phyloP scores from a whole-genome alignment of 163 green algal genomes.

The Scenedesmus sp. region DNA sequence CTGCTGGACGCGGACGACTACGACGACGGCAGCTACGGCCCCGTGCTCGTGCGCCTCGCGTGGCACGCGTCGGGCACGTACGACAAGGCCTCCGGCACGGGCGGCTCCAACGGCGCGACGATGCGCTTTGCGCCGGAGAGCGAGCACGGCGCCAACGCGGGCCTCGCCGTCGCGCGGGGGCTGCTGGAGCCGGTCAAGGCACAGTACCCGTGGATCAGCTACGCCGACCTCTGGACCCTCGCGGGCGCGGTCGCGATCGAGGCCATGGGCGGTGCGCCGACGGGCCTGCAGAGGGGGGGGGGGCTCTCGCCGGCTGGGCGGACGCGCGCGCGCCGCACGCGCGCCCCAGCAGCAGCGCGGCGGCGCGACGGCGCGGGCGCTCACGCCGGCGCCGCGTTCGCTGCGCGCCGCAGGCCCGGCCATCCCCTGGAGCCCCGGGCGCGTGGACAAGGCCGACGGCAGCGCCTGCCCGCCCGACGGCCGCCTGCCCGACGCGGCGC shows the following conservation, averaged over 20 bases:
- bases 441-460: slow-evolving; percentile 66
- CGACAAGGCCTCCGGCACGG: slow-evolving; percentile 73
- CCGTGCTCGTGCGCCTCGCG: slow-evolving; percentile 75
- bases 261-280: slow-evolving; percentile 81
- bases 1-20: slow-evolving; percentile 75
- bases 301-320: no score
- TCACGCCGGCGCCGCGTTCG: not conserved
- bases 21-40: slow-evolving; percentile 84
- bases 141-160: slow-evolving; percentile 80
- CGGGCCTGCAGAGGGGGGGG: not conserved
- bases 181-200: slow-evolving; percentile 90
- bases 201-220: slow-evolving; percentile 73
- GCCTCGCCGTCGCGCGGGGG: slow-evolving; percentile 68
- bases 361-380: no score
- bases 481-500: slow-evolving; percentile 80
- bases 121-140: slow-evolving; percentile 88
- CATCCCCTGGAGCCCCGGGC: slow-evolving; percentile 81
- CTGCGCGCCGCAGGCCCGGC: slow-evolving; percentile 56
- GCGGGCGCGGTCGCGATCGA: slow-evolving; percentile 86
- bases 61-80: slow-evolving; percentile 87
- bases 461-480: slow-evolving; percentile 72
- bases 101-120: slow-evolving; percentile 85
- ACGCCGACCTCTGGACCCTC: slow-evolving; percentile 88
- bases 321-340: no score
- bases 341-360: no score